Evolutionary conservation across 2,329 filamentous ascomycete species (phyloP).

Genomic region (Venturiaceae sp.): DNA sequence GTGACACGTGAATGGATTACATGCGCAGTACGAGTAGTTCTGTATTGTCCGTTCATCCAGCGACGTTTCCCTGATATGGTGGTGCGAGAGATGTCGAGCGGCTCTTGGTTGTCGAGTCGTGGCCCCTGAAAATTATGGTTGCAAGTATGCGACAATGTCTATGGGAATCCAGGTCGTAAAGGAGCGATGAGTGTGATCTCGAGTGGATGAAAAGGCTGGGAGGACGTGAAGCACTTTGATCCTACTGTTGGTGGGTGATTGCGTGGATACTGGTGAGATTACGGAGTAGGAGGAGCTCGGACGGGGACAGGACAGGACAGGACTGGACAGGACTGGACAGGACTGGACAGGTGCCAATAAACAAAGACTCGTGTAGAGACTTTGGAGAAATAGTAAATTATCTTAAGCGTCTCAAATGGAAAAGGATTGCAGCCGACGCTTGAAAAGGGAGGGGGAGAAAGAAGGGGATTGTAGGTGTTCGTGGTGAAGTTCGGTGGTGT

Average conservation of each 20-base stretch:
- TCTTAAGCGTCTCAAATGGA: not conserved
- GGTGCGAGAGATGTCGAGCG: not conserved
- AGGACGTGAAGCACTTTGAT: not conserved
- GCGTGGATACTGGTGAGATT: not conserved
- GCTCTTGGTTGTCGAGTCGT: not conserved
- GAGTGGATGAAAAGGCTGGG: not conserved
- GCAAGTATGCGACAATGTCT: not conserved
- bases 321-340: too few species aligned
- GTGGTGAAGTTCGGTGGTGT: not conserved
- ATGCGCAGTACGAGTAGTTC: not conserved
- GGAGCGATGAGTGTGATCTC: not conserved
- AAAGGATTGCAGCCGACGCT: not conserved
- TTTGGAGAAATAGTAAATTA: constrained; percentile 7
- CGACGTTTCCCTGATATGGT: not conserved
- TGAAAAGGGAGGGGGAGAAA: not conserved
- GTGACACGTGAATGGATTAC: not conserved
- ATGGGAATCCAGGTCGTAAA: not conserved
- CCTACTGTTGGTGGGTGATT: not conserved
- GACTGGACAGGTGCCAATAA: not conserved
- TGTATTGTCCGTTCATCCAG: not conserved
- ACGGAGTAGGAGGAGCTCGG: not conserved
- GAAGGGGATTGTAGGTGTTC: not conserved
- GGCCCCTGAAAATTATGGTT: not conserved
- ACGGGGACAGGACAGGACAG: not conserved
- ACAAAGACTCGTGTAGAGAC: not conserved